A percentile compares a stretch with the other conserved stretches of the same genome.
Evolutionary conservation across 257 asterid species (phyloP).

Genomic region (Przewalskia tangutica): DNA sequence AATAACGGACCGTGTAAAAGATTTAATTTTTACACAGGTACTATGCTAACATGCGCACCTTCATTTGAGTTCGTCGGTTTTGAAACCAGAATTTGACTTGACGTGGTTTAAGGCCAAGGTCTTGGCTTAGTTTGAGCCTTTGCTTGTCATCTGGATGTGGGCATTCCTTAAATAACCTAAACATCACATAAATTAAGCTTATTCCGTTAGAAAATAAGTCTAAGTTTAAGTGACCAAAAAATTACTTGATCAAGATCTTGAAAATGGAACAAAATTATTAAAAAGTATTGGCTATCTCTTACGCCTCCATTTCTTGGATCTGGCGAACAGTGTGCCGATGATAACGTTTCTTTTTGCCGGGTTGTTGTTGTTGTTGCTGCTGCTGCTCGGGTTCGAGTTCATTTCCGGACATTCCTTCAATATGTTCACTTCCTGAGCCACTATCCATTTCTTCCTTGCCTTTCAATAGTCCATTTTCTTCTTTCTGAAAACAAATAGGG

Average conservation of each 20-base stretch:
- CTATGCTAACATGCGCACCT: conserved; percentile 38
- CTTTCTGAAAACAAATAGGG: conserved; percentile 31
- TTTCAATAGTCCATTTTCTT: conserved; percentile 51
- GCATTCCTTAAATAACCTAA: conserved; percentile 85
- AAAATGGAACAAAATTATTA: background rate
- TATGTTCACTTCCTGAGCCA: conserved; percentile 81
- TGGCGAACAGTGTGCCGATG: conserved; percentile 88
- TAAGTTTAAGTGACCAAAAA: background rate
- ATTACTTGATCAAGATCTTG: background rate
- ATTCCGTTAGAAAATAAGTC: too few species aligned
- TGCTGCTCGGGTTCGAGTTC: conserved; percentile 45
- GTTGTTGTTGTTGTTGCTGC: conserved; percentile 23
- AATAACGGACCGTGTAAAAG: background rate
- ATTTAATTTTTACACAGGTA: too few species aligned
- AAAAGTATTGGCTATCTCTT: background rate
- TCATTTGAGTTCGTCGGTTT: conserved; percentile 90
- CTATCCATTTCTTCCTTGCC: conserved; percentile 77
- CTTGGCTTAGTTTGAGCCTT: conserved; percentile 75
- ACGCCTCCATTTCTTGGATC: conserved; percentile 99
- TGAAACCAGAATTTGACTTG: conserved; percentile 99
- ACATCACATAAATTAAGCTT: background rate
- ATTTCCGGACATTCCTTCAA: conserved; percentile 60
- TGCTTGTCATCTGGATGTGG: conserved; percentile 98
- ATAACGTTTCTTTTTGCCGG: conserved; percentile 66
- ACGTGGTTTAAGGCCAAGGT: conserved; percentile 83